These are phyloP conservation scores for Brassica hybrid DNA, from an alignment of 441 rosid species.

Conservation along the genomic window DNA sequence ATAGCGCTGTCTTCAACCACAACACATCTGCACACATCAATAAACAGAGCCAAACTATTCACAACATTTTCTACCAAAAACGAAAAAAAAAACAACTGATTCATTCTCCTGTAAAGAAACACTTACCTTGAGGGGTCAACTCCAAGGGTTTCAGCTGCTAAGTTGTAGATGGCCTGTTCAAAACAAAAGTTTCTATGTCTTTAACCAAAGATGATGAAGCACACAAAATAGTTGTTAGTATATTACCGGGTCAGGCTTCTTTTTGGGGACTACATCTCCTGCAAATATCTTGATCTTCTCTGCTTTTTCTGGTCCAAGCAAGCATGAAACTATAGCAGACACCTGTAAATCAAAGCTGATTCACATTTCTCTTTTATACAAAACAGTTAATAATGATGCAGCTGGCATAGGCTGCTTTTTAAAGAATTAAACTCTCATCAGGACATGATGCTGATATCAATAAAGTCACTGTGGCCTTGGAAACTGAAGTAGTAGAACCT, in stretches of 20 bases:
- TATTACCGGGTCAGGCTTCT: slow-evolving; percentile 91
- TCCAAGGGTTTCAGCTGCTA: slow-evolving; percentile 86
- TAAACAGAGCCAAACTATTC: neutral
- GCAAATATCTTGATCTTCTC: slow-evolving; percentile 88
- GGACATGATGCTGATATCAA: neutral
- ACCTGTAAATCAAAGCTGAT: slow-evolving; percentile 57
- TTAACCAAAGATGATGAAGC: slow-evolving; percentile 13
- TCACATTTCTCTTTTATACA: neutral
- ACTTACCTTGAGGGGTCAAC: slow-evolving; percentile 85
- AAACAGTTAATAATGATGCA: neutral
- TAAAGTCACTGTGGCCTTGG: neutral
- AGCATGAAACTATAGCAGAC: slow-evolving; percentile 86
- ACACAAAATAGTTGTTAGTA: slow-evolving; percentile 2
- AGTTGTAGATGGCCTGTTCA: slow-evolving; percentile 81
- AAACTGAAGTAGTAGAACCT: slow-evolving; percentile 62
- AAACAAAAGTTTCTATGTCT: slow-evolving; percentile 1
- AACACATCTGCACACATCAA: slow-evolving; percentile 59
- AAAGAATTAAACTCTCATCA: neutral
- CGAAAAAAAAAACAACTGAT: neutral
- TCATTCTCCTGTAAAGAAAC: neutral
- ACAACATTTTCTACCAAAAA: neutral
- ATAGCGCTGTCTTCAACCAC: slow-evolving; percentile 95
- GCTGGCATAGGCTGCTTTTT: neutral
- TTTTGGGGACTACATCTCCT: slow-evolving; percentile 94
- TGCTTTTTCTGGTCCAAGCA: slow-evolving; percentile 91